A percentile compares a stretch with the other conserved stretches of the same genome.
These are phyloP conservation scores for Calonectria pseudoturangicola DNA, from an alignment of 2,329 filamentous ascomycete genomes.

Conservation along the genomic window DNA sequence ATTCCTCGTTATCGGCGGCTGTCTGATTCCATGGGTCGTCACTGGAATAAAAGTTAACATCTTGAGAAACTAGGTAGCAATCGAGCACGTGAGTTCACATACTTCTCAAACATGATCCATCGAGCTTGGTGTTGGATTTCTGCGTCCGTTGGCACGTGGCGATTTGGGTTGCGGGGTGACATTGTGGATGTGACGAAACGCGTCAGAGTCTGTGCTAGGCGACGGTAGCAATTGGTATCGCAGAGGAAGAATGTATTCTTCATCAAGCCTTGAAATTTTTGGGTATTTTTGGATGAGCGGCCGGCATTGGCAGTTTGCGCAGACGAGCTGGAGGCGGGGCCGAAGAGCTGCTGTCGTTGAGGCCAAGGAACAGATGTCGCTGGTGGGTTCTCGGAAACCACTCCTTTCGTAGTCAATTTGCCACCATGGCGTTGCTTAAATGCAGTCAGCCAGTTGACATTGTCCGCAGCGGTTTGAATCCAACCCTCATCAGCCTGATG, in stretches of 20 bases:
- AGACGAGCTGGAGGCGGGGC: background rate
- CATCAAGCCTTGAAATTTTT: conserved; percentile 41
- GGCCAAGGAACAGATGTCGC: background rate
- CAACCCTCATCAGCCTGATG: conserved; percentile 77
- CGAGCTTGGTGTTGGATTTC: conserved; percentile 78
- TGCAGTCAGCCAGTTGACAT: conserved; percentile 69
- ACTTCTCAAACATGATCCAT: conserved; percentile 79
- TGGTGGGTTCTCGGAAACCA: conserved; percentile 50
- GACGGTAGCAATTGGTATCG: conserved; percentile 76
- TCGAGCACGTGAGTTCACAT: conserved; percentile 54
- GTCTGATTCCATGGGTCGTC: conserved; percentile 80
- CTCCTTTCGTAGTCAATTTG: conserved; percentile 21
- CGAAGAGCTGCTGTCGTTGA: background rate
- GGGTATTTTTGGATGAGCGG: conserved; percentile 40
- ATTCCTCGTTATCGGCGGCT: conserved; percentile 77
- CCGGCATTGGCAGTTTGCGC: background rate
- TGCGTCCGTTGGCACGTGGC: conserved; percentile 74
- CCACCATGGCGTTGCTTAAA: conserved; percentile 70
- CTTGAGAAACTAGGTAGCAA: background rate
- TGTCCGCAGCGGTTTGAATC: conserved; percentile 78
- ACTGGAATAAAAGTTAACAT: conserved; percentile 58
- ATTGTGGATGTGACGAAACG: conserved; percentile 72
- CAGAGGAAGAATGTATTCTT: conserved; percentile 68
- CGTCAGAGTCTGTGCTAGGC: conserved; percentile 71
- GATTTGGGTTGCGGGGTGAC: conserved; percentile 76